Evolutionary conservation across 163 green algal genomes (phyloP), one percentile per base, ranked within the genome.

Genomic region (Coccomyxa subellipsoidea): DNA sequence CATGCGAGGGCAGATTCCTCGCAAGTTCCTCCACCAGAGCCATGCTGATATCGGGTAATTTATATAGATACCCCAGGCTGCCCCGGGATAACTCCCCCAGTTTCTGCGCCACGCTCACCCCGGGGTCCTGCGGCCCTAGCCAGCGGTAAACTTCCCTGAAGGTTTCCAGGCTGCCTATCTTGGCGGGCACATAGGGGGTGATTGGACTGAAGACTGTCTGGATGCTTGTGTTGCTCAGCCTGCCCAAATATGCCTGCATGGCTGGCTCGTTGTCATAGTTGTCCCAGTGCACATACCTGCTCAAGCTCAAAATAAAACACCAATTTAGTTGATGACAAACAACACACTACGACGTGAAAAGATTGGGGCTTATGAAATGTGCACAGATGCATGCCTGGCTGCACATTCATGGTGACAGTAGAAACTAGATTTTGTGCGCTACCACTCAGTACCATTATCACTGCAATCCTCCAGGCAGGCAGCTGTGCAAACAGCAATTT

Each of bases 221-320:
- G 32, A 83, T 80, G 71, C 35, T 79, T 4, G 69, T 76, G 21
- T 38, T 75, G 31, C 7, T 32, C 18, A 83, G 76, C 10, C 77
- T 12, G 8, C 35, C 18, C 38, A 83, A 59, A 39, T 83, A 83
- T 3, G 0, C 4, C 37, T 72, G 38, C 80, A 83, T 83, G 15
- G 39, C 69, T 38, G 70, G 38, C 21, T 31, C 66, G 40, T 83
- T 83, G 39, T 79, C 72, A 66, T 83, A 83, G 31, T 83, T 70
- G 37, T 83, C 80, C 80, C 80, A 83, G 70, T 83, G 80, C 31
- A 83, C 80, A 80, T 80, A 83, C 47, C 47, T 59, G 47, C 23
- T 12, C 47, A 18, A 12, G 5, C 23, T 6, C 47, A 4, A 34
- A 21, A 9, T 73, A 18, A 59, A 59, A 59, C 47, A 59, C 23